Evolutionary conservation across 108 stramenopile genomes (phyloP).

Genomic region (Cylindrotheca closterium): DNA sequence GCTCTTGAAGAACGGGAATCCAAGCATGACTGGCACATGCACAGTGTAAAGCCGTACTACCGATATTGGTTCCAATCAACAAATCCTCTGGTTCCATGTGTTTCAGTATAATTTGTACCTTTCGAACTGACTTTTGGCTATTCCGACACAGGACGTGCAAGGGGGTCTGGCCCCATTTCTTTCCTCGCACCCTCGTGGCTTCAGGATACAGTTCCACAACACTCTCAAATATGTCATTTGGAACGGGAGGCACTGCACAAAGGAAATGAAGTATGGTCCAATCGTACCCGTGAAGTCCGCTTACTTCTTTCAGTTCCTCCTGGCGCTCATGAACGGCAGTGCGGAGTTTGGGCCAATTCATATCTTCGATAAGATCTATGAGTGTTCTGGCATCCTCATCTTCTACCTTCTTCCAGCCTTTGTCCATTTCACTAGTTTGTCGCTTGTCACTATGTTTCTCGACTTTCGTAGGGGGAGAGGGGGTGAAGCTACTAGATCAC

Average conservation of each 20-base stretch:
- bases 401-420: too few relatives aligned
- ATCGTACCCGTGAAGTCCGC: conserved; percentile 25
- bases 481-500: too few relatives aligned
- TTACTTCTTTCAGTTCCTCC: conserved; percentile 11
- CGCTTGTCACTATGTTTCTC: too few relatives aligned
- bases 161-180: conserved; percentile 34
- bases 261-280: conserved; percentile 34
- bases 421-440: too few relatives aligned
- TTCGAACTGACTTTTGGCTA: conserved; percentile 21
- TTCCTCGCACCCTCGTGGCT: conserved; percentile 31
- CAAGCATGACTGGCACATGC: conserved; percentile 41
- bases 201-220: conserved; percentile 28
- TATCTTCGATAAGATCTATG: conserved; percentile 19
- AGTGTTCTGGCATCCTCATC: too few relatives aligned
- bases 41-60: conserved; percentile 42
- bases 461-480: too few relatives aligned
- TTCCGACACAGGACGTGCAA: conserved; percentile 39
- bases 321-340: conserved; percentile 16
- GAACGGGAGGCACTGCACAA: conserved; percentile 13
- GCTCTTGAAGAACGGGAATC: conserved; percentile 25
- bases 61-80: conserved; percentile 34
- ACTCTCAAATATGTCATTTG: conserved; percentile 21
- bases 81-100: conserved; percentile 29
- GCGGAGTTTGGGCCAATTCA: conserved; percentile 24
- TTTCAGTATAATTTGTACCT: conserved; percentile 25